A percentile compares a stretch with the other conserved stretches of the same genome.
Evolutionary conservation across 73 alveolate species (phyloP).

Genomic region (Blepharisma stoltei): DNA sequence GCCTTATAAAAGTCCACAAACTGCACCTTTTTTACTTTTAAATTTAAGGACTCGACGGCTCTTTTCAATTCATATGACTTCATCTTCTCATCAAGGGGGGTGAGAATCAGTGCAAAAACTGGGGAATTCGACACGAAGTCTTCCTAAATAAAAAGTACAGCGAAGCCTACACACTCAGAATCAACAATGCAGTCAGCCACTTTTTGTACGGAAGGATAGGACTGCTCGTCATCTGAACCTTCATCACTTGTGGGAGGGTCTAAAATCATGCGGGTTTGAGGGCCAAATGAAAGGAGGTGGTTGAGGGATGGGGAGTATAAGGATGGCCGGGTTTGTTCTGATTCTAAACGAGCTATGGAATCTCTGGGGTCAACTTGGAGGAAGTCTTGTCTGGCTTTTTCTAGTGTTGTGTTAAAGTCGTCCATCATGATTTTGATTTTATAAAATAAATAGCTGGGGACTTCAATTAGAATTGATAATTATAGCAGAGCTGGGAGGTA

Average conservation of each 20-base stretch:
- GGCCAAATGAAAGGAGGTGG: constrained; percentile 17
- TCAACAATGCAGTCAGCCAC: constrained; percentile 1
- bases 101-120: not conserved
- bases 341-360: not conserved
- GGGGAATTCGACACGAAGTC: not conserved
- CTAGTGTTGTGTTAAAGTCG: no score
- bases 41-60: not conserved
- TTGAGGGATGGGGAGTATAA: constrained; percentile 14
- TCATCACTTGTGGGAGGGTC: constrained; percentile 30
- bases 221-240: constrained; percentile 17
- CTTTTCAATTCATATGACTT: not conserved
- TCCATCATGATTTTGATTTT: no score
- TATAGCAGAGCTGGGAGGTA: no score
- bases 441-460: no score
- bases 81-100: not conserved
- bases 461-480: no score
- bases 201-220: constrained; percentile 19
- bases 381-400: no score
- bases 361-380: constrained; percentile 9
- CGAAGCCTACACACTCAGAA: not conserved
- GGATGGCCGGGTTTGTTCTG: not conserved
- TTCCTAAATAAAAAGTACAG: not conserved
- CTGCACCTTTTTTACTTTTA: not conserved
- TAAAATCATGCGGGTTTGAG: not conserved
- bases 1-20: not conserved